These are phyloP conservation scores for Vigna reflexopilosa DNA, from an alignment of 306 rosid genomes.

Conservation along the genomic window DNA sequence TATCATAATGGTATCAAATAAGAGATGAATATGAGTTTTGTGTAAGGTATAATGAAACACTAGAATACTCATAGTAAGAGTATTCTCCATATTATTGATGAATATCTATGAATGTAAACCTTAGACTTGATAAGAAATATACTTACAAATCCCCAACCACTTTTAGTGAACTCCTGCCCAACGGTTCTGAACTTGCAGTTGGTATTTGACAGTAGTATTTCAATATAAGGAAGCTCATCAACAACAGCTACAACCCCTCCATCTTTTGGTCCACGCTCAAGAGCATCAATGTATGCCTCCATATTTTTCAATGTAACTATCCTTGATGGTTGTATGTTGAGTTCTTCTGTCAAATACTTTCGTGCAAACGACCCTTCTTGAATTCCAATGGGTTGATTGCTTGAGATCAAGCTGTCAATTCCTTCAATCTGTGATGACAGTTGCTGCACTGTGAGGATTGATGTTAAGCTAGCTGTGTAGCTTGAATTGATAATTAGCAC, in stretches of 20 bases:
- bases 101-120: conserved; percentile 17
- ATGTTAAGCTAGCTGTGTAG: conserved; percentile 98
- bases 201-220: conserved; percentile 67
- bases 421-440: conserved; percentile 83
- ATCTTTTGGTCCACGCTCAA: conserved; percentile 64
- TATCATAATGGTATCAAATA: conserved; percentile 39
- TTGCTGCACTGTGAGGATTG: conserved; percentile 94
- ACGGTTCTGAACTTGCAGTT: conserved; percentile 84
- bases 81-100: not conserved
- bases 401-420: conserved; percentile 76
- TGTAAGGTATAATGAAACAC: not conserved
- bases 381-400: conserved; percentile 78
- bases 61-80: conserved; percentile 4
- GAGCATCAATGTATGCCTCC: conserved; percentile 64
- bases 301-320: conserved; percentile 61
- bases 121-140: conserved; percentile 33
- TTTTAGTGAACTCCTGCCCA: conserved; percentile 89
- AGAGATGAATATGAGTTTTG: conserved; percentile 19
- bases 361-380: conserved; percentile 88
- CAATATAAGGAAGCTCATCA: conserved; percentile 94
- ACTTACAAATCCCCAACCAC: conserved; percentile 99
- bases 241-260: conserved; percentile 95
- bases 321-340: conserved; percentile 78
- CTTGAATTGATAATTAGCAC: conserved; percentile 95
- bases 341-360: conserved; percentile 78